Evolutionary conservation across 169 alveolate species (phyloP), one percentile per base, ranked within the genome.

Genomic region (Babesia sp.): DNA sequence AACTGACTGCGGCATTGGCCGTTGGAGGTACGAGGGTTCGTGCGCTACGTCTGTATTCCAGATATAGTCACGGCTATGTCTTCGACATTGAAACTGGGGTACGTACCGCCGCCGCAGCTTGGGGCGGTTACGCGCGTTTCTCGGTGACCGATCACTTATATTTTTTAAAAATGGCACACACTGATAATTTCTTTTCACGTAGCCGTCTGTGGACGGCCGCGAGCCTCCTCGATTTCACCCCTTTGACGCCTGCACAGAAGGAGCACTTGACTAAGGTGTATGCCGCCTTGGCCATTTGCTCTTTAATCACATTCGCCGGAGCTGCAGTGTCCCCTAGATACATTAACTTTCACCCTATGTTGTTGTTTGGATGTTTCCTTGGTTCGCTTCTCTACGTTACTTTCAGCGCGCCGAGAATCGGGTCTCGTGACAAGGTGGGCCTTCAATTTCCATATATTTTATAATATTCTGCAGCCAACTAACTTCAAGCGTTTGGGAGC

Each of bases 261-360:
- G 58, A 54, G 37, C 86, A 77, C 45, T 26, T 77, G 3, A 34
- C 86, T 8, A 67, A 57, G 73, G 86, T 77, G 22, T 77, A 67
- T 57, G 74, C 55, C 33, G 58, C 80, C n/a, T 73, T 77, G 63
- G 86, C 81, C 22, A 18, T 11, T 2, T 37, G 64, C 26, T 7
- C 73, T 3, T 42, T 77, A 41, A 28, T 77, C 37, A 67, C 86
- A 18, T 26, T 57, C 46, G 50, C 46, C 7, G 46, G 69, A 2
- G 67, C 59, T 1, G 41, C 50, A 16, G 29, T 74, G 29, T 60
- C 71, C 16, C 55, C 31, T 9, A 20, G 55, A 3, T 57, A 59
- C 34, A 26, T 42, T n/a, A 8, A 37, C 39, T 3, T 39, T 2
- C 41, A 45, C 71, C 64, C 66, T 0, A 11, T 36, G 22, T 26